These are phyloP conservation scores for Ceratocystis diversiconidia DNA, from an alignment of 2,329 filamentous ascomycete species.

Conservation along the genomic window DNA sequence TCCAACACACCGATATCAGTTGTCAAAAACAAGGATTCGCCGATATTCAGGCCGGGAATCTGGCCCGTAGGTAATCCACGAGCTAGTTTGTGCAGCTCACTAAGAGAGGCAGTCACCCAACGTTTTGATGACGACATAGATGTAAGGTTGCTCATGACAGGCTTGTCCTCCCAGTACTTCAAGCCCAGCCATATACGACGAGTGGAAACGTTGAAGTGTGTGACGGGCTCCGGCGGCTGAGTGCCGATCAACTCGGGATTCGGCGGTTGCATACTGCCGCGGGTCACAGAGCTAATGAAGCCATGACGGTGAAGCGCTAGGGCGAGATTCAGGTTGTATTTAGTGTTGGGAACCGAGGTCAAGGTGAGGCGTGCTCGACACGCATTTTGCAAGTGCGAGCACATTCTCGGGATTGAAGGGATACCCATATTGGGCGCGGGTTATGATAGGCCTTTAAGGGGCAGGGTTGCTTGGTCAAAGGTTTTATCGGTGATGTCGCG, in stretches of 20 bases:
- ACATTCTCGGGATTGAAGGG: slow-evolving; percentile 61
- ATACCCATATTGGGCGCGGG: slow-evolving; percentile 29
- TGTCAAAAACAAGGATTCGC: slow-evolving; percentile 68
- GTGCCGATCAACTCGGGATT: slow-evolving; percentile 33
- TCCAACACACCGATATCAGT: slow-evolving; percentile 71
- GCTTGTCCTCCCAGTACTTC: slow-evolving; percentile 76
- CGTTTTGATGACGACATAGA: slow-evolving; percentile 63
- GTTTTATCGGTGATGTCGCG: background rate
- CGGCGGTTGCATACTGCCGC: slow-evolving; percentile 45
- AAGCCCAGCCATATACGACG: slow-evolving; percentile 75
- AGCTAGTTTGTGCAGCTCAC: slow-evolving; percentile 49
- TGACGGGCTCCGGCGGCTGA: slow-evolving; percentile 42
- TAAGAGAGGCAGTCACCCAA: slow-evolving; percentile 49
- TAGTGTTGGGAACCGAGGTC: slow-evolving; percentile 68
- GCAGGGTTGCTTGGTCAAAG: background rate
- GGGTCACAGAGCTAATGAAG: slow-evolving; percentile 67
- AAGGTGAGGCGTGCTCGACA: slow-evolving; percentile 69
- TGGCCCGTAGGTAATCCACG: slow-evolving; percentile 51
- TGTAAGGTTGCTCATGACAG: slow-evolving; percentile 55
- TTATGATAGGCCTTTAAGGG: background rate
- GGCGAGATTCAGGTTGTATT: slow-evolving; percentile 58
- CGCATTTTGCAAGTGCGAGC: slow-evolving; percentile 84
- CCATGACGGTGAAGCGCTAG: slow-evolving; percentile 71
- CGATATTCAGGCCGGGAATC: slow-evolving; percentile 60
- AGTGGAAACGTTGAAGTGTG: slow-evolving; percentile 54